Conservation (phyloP, 2,329 filamentous ascomycete genomes). For the Ascocoryne sarcoides region DNA sequence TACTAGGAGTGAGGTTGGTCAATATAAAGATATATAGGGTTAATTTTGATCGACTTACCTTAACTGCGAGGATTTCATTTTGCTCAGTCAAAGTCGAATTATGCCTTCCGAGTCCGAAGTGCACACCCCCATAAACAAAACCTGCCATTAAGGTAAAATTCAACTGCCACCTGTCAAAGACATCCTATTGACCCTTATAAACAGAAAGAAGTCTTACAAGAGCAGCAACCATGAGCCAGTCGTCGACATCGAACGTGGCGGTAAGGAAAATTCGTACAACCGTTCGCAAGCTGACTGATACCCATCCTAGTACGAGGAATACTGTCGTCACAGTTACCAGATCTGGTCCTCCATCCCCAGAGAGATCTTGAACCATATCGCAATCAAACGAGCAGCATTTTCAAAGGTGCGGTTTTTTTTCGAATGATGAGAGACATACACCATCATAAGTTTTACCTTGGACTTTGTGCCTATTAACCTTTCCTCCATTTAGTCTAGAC, state of each 20-base stretch:
- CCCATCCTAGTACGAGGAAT: constrained; percentile 10
- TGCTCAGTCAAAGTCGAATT: constrained; percentile 3
- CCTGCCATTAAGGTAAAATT: constrained; percentile 11
- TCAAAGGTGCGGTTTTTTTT: too few relatives aligned
- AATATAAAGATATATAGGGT: not conserved
- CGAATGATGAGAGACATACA: too few relatives aligned
- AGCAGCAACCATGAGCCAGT: constrained; percentile 14
- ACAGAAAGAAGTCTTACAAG: constrained; percentile 7
- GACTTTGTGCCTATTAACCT: too few relatives aligned
- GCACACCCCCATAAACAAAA: constrained; percentile 10
- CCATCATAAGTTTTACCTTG: too few relatives aligned
- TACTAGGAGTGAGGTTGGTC: constrained; percentile 18
- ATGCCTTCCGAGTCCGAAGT: constrained; percentile 17
- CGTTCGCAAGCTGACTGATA: constrained; percentile 10
- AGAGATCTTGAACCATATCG: too few relatives aligned
- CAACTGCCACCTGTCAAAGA: constrained; percentile 3
- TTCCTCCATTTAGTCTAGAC: too few relatives aligned
- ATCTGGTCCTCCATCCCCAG: too few relatives aligned
- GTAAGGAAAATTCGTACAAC: constrained; percentile 13
- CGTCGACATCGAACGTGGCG: constrained; percentile 13
- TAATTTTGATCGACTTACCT: constrained; percentile 3
- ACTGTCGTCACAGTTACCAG: constrained; percentile 3
- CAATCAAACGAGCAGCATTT: too few relatives aligned
- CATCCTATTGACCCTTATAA: not conserved
- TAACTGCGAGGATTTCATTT: constrained; percentile 10